A percentile compares a stretch with the other conserved stretches of the same genome.
Conservation (phyloP, 768 basidiomycete species). For the Tylopilus plumbeoviolaceoides region DNA sequence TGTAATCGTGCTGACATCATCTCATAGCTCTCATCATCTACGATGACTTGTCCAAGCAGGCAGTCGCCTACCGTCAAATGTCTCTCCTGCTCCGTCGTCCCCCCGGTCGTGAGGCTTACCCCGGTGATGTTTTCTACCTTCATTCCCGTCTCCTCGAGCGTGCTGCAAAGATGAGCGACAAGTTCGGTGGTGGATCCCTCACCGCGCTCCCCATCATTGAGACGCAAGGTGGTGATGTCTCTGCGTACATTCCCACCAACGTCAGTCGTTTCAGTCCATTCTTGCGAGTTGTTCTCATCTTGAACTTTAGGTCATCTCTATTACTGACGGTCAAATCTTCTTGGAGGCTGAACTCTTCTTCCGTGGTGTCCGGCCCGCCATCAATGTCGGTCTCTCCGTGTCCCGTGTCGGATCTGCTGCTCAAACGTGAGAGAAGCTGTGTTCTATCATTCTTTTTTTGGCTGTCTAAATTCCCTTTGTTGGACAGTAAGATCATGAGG, state of each 20-base stretch:
- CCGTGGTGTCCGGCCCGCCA: slow-evolving; percentile 99
- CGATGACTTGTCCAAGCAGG: slow-evolving; percentile 99
- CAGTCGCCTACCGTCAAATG: slow-evolving; percentile 99
- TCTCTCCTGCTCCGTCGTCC: slow-evolving; percentile 99
- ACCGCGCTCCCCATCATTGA: slow-evolving; percentile 99
- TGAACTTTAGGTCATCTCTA: slow-evolving; percentile 84
- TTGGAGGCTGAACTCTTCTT: slow-evolving; percentile 99
- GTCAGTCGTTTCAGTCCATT: slow-evolving; percentile 36
- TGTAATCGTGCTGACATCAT: slow-evolving; percentile 13
- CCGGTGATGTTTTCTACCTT: slow-evolving; percentile 99
- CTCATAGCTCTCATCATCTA: slow-evolving; percentile 89
- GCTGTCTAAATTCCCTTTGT: background rate
- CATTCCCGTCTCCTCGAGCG: slow-evolving; percentile 99
- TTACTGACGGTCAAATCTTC: slow-evolving; percentile 99
- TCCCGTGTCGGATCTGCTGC: slow-evolving; percentile 99
- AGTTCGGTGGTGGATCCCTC: slow-evolving; percentile 96
- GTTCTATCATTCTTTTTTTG: background rate
- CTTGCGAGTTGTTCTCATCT: slow-evolving; percentile 1
- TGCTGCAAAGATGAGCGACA: slow-evolving; percentile 99
- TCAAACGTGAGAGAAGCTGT: slow-evolving; percentile 76
- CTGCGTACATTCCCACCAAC: slow-evolving; percentile 96
- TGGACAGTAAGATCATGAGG: slow-evolving; percentile 93
- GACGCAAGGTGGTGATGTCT: slow-evolving; percentile 99
- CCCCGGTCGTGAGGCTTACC: slow-evolving; percentile 99
- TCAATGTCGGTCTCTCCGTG: slow-evolving; percentile 99